A percentile compares a stretch with the other conserved stretches of the same genome.
Evolutionary conservation across 1,284 basidiomycete genomes (phyloP).

Genomic region (Trametes hirsuta): DNA sequence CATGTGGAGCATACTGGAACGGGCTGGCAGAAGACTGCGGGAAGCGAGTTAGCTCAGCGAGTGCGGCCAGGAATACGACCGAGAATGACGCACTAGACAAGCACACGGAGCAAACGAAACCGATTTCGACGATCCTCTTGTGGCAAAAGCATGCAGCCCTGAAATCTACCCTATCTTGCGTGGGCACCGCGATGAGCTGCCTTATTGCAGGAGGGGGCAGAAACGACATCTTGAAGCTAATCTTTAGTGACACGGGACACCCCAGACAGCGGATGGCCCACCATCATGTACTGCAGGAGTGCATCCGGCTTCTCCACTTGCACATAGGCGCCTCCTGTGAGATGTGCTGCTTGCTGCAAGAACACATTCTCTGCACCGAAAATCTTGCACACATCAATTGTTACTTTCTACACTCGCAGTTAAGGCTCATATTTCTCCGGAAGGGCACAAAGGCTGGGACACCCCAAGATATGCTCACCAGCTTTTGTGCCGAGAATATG

Average conservation of each 20-base stretch:
- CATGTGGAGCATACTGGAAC: conserved; percentile 94
- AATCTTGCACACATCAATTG: conserved; percentile 95
- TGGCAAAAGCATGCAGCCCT: conserved; percentile 99
- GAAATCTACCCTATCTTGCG: conserved; percentile 95
- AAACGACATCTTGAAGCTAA: conserved; percentile 79
- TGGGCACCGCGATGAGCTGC: conserved; percentile 81
- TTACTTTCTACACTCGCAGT: conserved; percentile 73
- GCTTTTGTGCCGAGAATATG: conserved; percentile 98
- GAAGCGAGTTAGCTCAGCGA: conserved; percentile 5
- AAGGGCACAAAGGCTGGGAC: neutral
- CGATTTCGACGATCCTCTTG: conserved; percentile 94
- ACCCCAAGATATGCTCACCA: conserved; percentile 52
- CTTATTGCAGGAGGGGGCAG: conserved; percentile 84
- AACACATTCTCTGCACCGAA: conserved; percentile 93
- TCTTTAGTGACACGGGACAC: neutral
- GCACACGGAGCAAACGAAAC: conserved; percentile 97
- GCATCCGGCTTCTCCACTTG: conserved; percentile 81
- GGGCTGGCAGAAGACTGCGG: conserved; percentile 76
- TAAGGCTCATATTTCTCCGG: neutral
- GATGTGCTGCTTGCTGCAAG: conserved; percentile 94
- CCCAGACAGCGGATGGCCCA: conserved; percentile 38
- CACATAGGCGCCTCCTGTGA: conserved; percentile 95
- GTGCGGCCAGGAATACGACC: neutral
- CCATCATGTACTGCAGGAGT: conserved; percentile 87
- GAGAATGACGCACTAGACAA: conserved; percentile 75